Percentiles rank a stretch among this genome's conserved stretches.
Evolutionary conservation across 805 yeast genomes (phyloP).

Genomic region (Crinitomyces ghanaensis): DNA sequence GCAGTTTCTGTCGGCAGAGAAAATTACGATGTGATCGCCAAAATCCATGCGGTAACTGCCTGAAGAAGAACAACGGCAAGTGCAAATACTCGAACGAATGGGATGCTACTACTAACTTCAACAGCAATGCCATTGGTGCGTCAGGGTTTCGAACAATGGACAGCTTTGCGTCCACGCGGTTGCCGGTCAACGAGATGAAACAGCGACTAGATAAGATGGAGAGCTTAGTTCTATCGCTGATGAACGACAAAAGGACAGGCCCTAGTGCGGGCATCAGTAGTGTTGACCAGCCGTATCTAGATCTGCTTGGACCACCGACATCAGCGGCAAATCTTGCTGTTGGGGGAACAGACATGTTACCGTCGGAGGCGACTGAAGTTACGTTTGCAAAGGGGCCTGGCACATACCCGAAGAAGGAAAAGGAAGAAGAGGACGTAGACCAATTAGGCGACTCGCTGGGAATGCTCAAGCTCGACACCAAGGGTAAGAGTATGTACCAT

Average conservation of each 20-base stretch:
- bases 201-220: constrained; percentile 22
- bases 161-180: not conserved
- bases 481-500: constrained; percentile 25
- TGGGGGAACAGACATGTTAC: constrained; percentile 1
- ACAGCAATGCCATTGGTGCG: not conserved
- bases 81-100: constrained; percentile 4
- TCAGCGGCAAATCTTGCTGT: not conserved
- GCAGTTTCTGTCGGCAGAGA: constrained; percentile 24
- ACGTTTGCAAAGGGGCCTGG: not conserved
- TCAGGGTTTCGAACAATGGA: constrained; percentile 1
- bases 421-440: constrained; percentile 8
- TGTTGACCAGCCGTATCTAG: too few species aligned
- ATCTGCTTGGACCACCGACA: not conserved
- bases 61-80: constrained; percentile 14
- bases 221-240: constrained; percentile 17
- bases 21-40: constrained; percentile 25
- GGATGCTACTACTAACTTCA: not conserved
- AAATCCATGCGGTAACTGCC: constrained; percentile 25
- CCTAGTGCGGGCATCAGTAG: too few species aligned
- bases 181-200: constrained; percentile 13
- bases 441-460: constrained; percentile 23
- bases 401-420: not conserved
- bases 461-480: constrained; percentile 24
- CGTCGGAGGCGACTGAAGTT: not conserved
- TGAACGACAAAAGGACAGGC: constrained; percentile 8